Evolutionary conservation across 495 filamentous ascomycete species (phyloP), one percentile per base, ranked within the genome.

Genomic region (Penicillium simplicissimum): DNA sequence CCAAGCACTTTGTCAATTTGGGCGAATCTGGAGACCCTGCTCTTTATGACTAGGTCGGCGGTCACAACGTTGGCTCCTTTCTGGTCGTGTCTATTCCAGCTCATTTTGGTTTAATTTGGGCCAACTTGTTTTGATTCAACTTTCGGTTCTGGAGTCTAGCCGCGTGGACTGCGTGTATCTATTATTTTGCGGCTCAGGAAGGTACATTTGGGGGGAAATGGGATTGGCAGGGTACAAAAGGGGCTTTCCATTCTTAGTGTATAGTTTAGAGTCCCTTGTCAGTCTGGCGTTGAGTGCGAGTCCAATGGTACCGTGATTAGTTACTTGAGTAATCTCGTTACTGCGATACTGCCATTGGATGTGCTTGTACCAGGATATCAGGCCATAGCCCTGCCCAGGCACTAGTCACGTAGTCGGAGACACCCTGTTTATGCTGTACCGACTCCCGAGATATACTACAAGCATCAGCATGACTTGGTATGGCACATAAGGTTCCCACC

Each of bases 21-120:
- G 93, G 93, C 36, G 90, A 90, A 3, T 90, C 89, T 68, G 93
- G 91, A 2, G 93, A 97, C 72, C 84, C 91, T 64, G 73, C 82
- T 28, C 74, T 97, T 17, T 96, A 87, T 68, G 87, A 81, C 8
- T 79, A 88, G 83, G 82, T 64, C 68, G 72, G 6, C 79, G 79
- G 62, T 63, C 63, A 54, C 69, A 49, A 55, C 10, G 38, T 13
- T 28, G n/a, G n/a, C 36, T 38, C 36, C 35, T 33, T 31, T 31
- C 28, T 31, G 28, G 28, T 31, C 28, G 28, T 31, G 28, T 31
- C 28, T 31, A 31, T 31, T 31, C 28, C 28, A 31, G 28, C 28
- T 31, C 28, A 47, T 55, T 45, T 19, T 58, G 25, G 25, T 63
- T 11, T 59, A 8, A 15, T 28, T 47, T 65, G 37, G 14, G 7